These are phyloP conservation scores for Mycena capillaripes DNA, from an alignment of 768 basidiomycete genomes.

Conservation along the genomic window DNA sequence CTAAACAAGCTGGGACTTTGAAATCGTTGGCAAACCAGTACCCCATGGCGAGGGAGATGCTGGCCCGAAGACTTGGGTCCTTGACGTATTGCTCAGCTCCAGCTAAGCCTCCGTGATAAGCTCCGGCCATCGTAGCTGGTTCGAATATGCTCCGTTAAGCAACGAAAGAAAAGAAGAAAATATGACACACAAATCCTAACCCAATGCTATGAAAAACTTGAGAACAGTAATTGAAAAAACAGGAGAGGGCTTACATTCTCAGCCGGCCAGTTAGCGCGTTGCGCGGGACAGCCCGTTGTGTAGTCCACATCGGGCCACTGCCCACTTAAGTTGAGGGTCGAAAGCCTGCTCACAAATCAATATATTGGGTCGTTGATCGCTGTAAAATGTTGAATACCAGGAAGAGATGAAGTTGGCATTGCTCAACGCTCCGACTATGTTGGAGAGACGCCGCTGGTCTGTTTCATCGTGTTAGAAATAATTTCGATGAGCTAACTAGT, in stretches of 20 bases:
- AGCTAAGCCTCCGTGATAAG: conserved; percentile 66
- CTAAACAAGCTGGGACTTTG: conserved; percentile 65
- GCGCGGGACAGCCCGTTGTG: conserved; percentile 71
- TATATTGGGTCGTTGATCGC: not conserved
- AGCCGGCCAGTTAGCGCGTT: conserved; percentile 80
- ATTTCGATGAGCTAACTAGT: no score
- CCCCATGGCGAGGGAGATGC: conserved; percentile 67
- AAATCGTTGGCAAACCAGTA: conserved; percentile 77
- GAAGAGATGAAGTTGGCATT: conserved; percentile 50
- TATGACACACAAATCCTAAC: not conserved
- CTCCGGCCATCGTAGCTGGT: conserved; percentile 67
- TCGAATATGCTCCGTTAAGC: no score
- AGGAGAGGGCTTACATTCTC: conserved; percentile 45
- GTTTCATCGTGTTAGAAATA: no score
- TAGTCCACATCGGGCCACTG: conserved; percentile 77
- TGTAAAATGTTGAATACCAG: conserved; percentile 16
- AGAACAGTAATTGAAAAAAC: conserved; percentile 10
- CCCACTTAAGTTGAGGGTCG: conserved; percentile 60
- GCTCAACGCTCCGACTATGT: conserved; percentile 56
- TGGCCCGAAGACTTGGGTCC: conserved; percentile 52
- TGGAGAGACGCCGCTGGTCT: conserved; percentile 53
- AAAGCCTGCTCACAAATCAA: conserved; percentile 58
- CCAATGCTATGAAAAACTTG: conserved; percentile 5
- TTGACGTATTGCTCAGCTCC: conserved; percentile 59
- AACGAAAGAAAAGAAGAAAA: no score